Base-by-base conservation (phyloP, 208 protist species). In the Trypanosoma boissoni region DNA sequence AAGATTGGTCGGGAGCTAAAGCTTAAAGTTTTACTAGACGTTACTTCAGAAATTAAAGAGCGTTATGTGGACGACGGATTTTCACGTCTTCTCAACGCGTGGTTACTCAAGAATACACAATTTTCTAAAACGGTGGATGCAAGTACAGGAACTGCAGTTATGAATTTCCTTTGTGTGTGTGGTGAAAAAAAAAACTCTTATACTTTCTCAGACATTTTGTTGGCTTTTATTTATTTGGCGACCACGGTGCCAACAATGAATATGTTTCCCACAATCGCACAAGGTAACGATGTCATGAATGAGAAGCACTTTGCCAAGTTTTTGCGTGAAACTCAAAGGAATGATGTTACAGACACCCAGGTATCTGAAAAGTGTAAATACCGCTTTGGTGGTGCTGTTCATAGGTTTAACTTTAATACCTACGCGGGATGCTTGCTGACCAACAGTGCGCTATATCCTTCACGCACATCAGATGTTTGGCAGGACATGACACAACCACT, bases 401-500 rank as follows among this genome's bases (percentile, higher is more conserved):
- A 91, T 68, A 79, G 79, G 49, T 94, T 88, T 70, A 94, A 94
- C 75, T 95, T 95, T 58, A 76, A 68, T 53, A 82, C 76, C 41
- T 90, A 92, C 73, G 75, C 74, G 41, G 78, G 83, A 41, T 78
- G 83, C 29, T 80, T 92, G 2, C 52, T 88, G 43, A 95, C 88
- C 16, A 95, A 95, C 70, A 88, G 77, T 68, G 80, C 79, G 26
- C 58, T 92, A 21, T 84, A 95, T 58, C 88, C 84, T 37, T 64
- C 78, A 26, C 72, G 85, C 23, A 83, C 75, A 28, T 86, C 82
- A 41, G 74, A 86, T 46, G 85, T 92, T 48, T 92, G 82, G 80
- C 88, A 95, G 52, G 88, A 95, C 67, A 95, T 95, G 88, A 95
- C 88, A 52, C 88, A 92, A 67, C 70, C 77, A 26, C 81, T 95